Percentiles rank a stretch among this genome's conserved stretches.
Evolutionary conservation across 1,284 basidiomycete species (phyloP).

Genomic region (Bondarzewia mesenterica): DNA sequence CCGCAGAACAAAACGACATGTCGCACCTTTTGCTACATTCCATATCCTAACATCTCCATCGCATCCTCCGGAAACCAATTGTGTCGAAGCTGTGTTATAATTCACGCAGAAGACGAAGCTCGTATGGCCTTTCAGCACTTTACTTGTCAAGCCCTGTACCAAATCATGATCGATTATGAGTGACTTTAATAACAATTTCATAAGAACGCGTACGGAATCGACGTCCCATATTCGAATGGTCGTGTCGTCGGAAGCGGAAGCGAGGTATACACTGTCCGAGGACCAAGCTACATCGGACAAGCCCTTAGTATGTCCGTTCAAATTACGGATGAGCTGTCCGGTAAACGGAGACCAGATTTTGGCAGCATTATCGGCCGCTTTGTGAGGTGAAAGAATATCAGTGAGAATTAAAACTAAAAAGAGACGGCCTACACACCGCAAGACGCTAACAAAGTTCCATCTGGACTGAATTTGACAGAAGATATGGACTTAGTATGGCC

Average conservation of each 20-base stretch:
- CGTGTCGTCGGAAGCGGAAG: conserved; percentile 86
- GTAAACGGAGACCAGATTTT: conserved; percentile 79
- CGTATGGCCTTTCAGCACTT: conserved; percentile 72
- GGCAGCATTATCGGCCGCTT: conserved; percentile 68
- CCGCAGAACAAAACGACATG: not conserved
- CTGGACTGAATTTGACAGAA: conserved; percentile 78
- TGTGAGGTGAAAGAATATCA: not conserved
- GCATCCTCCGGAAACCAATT: conserved; percentile 87
- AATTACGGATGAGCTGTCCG: conserved; percentile 66
- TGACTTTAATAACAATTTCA: not conserved
- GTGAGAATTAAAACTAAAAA: conserved; percentile 1
- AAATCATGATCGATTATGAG: conserved; percentile 4
- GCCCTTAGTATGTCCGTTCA: conserved; percentile 71
- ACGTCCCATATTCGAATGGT: conserved; percentile 84
- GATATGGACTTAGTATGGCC: conserved; percentile 76
- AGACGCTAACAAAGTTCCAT: conserved; percentile 72
- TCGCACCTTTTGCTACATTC: conserved; percentile 73
- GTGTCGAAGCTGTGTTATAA: conserved; percentile 81
- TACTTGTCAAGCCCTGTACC: conserved; percentile 57
- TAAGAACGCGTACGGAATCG: conserved; percentile 48
- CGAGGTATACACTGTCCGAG: conserved; percentile 71
- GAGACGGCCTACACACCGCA: conserved; percentile 44
- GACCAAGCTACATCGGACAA: conserved; percentile 88
- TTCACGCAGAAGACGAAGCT: conserved; percentile 90
- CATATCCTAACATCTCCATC: conserved; percentile 92